Evolutionary conservation across 2,329 filamentous ascomycete species (phyloP).

Genomic region (Alternaria novae-zelandiae): DNA sequence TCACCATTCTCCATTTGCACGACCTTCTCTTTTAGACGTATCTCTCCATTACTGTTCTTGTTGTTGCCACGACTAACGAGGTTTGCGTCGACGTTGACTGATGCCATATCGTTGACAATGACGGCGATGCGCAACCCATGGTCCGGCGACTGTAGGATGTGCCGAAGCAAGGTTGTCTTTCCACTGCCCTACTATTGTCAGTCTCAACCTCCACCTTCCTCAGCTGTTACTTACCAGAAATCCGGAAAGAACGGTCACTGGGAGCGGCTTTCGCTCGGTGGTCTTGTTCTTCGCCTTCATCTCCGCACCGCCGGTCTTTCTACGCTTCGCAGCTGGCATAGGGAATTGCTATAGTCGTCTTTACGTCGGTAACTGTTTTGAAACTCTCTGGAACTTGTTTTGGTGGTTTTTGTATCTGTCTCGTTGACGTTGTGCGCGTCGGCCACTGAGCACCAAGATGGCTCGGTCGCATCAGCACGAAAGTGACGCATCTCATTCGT

Average conservation of each 20-base stretch:
- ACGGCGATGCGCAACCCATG: constrained; percentile 74
- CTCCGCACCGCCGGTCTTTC: constrained; percentile 18
- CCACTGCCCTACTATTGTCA: constrained; percentile 65
- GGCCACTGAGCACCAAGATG: constrained; percentile 43
- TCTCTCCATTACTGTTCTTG: constrained; percentile 36
- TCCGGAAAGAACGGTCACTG: constrained; percentile 67
- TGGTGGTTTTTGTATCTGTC: constrained; percentile 26
- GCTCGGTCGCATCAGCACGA: constrained; percentile 37
- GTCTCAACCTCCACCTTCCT: not conserved
- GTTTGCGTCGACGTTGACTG: constrained; percentile 69
- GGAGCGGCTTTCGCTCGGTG: constrained; percentile 50
- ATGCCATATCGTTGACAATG: constrained; percentile 73
- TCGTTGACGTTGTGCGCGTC: constrained; percentile 21
- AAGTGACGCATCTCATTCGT: constrained; percentile 18
- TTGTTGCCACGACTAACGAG: constrained; percentile 58
- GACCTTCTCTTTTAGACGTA: constrained; percentile 68
- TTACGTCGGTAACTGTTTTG: not conserved
- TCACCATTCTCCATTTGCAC: constrained; percentile 65
- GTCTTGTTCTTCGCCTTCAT: constrained; percentile 14
- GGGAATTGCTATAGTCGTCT: not conserved
- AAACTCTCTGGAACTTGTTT: not conserved
- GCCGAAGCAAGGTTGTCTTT: constrained; percentile 73
- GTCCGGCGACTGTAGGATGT: constrained; percentile 68
- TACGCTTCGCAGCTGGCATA: constrained; percentile 31
- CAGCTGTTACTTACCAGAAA: constrained; percentile 57